A percentile compares a stretch with the other conserved stretches of the same genome.
Conservation (phyloP, 257 asterid species). For the Lavandula angustifolia region DNA sequence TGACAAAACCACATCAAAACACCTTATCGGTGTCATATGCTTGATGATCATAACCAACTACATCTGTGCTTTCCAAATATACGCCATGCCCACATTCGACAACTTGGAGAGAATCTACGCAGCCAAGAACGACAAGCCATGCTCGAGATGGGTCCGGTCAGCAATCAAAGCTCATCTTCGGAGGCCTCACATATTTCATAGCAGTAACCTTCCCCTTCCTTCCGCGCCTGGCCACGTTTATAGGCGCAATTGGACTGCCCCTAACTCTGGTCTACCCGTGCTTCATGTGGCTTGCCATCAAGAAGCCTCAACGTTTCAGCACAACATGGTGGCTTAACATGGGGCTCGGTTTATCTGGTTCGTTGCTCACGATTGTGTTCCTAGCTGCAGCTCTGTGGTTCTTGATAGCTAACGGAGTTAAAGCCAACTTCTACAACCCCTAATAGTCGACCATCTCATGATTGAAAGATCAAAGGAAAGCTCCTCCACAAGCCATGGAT, state of each 20-base stretch:
- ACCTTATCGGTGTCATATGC: constrained; percentile 39
- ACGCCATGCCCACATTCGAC: constrained; percentile 69
- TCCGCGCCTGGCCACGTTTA: constrained; percentile 47
- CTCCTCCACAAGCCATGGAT: no score
- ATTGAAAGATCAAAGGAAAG: no score
- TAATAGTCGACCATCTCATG: not conserved
- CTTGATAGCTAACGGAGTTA: constrained; percentile 49
- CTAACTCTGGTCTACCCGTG: constrained; percentile 66
- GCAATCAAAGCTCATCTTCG: constrained; percentile 50
- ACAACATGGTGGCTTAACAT: constrained; percentile 52
- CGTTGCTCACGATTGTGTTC: constrained; percentile 34
- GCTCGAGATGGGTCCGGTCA: constrained; percentile 60
- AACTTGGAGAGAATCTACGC: constrained; percentile 55
- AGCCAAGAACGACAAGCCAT: constrained; percentile 43
- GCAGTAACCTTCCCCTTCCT: constrained; percentile 67
- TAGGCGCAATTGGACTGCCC: constrained; percentile 60
- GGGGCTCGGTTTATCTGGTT: constrained; percentile 51
- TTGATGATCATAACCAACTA: constrained; percentile 45
- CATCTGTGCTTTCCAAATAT: constrained; percentile 62
- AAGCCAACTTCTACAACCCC: constrained; percentile 76
- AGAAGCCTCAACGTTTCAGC: constrained; percentile 43
- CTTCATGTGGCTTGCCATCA: constrained; percentile 67
- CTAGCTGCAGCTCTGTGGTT: constrained; percentile 52
- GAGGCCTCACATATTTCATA: constrained; percentile 55
- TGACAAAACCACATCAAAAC: constrained; percentile 39